Base-by-base conservation (phyloP, 225 moss, liverwort and hornwort genomes). In the Antitrichia curtipendula region DNA sequence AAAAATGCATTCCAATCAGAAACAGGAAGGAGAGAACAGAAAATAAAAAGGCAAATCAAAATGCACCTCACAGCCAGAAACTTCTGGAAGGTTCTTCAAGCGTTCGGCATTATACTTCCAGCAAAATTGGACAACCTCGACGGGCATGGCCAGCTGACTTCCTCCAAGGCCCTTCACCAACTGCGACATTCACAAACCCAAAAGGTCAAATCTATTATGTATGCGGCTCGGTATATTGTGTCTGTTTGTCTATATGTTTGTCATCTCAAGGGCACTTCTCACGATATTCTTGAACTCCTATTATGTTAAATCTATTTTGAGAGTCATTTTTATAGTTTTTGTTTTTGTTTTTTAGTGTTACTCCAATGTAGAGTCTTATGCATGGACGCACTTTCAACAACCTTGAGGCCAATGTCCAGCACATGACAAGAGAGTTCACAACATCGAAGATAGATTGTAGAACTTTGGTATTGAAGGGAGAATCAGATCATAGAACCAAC, bases 41-140 rank as follows among this genome's bases (percentile, higher is more conserved):
- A 65, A n/a, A 6, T 36, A 28, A 4, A 41, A n/a, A 56, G n/a
- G 75, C 25, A 52, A 29, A 84, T 56, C 10, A 38, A 66, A n/a
- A 74, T 81, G 68, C 84, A 98, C 98, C 97, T 99, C 97, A 88
- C 99, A 97, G 78, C 99, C 97, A 70, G 95, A 92, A 74, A 97
- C 93, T 94, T 99, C 97, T 78, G 97, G 99, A 82, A 99, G 96
- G 80, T 88, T 94, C 73, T 95, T 97, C 91, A 99, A 91, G 84
- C 97, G 93, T 90, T 99, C 96, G 27, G 97, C 99, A 81, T 97
- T 99, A 87, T 99, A 99, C 82, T 97, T 96, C 99, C 97, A 99
- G 92, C 99, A 99, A 86, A 99, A 99, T 88, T 97, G 99, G 53
- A 99, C 99, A 82, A 99, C 97, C 91, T 99, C 97, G 40, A 99